These are phyloP conservation scores for Sclerotinia nivalis DNA, from an alignment of 2,329 filamentous ascomycete species.

Conservation along the genomic window DNA sequence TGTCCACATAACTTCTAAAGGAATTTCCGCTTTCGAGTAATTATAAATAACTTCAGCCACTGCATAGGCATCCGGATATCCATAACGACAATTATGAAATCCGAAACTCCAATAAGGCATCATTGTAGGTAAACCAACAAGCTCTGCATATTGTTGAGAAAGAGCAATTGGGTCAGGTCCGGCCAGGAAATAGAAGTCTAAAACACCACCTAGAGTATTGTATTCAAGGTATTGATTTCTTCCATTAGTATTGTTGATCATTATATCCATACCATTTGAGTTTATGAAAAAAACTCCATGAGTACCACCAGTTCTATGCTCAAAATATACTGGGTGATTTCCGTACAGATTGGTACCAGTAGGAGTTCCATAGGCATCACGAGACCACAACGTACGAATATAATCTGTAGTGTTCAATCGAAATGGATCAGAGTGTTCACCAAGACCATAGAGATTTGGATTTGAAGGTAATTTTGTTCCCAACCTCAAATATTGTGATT, in stretches of 20 bases:
- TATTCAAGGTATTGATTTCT: slow-evolving; percentile 70
- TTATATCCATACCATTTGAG: slow-evolving; percentile 76
- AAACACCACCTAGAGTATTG: slow-evolving; percentile 72
- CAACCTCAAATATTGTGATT: slow-evolving; percentile 64
- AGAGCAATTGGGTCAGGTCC: slow-evolving; percentile 60
- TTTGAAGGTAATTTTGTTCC: slow-evolving; percentile 58
- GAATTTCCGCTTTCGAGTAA: slow-evolving; percentile 64
- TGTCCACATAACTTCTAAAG: slow-evolving; percentile 70
- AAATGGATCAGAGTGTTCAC: slow-evolving; percentile 63
- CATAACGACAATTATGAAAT: slow-evolving; percentile 64
- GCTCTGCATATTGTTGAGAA: slow-evolving; percentile 58
- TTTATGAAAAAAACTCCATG: slow-evolving; percentile 71
- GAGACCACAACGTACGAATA: slow-evolving; percentile 61
- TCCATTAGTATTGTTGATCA: slow-evolving; percentile 62
- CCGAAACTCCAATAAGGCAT: slow-evolving; percentile 66
- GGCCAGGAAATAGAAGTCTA: slow-evolving; percentile 70
- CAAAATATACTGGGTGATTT: slow-evolving; percentile 64
- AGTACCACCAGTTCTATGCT: slow-evolving; percentile 57
- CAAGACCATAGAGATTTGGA: slow-evolving; percentile 65
- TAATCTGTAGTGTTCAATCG: slow-evolving; percentile 60
- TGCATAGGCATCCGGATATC: slow-evolving; percentile 61
- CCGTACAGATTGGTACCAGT: slow-evolving; percentile 61
- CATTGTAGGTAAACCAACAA: slow-evolving; percentile 59
- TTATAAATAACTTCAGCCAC: slow-evolving; percentile 68
- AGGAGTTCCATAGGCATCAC: slow-evolving; percentile 59